Evolutionary conservation across 768 basidiomycete genomes (phyloP), one percentile per base, ranked within the genome.

Genomic region (Termitomyces titanicus): DNA sequence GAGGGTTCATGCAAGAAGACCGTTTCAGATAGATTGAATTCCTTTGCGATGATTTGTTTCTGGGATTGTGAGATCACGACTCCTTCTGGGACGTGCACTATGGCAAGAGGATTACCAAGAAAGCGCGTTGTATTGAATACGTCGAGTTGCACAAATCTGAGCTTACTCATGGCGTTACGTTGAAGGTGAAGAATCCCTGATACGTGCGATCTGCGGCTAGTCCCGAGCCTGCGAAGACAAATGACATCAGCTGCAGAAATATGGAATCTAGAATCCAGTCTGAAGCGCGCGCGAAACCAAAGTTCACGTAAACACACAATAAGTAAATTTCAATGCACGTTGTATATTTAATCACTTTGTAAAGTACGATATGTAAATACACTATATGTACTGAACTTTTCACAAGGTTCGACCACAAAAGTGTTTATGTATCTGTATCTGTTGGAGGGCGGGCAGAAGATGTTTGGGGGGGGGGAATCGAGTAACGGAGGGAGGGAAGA

Each of bases 1-100:
- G 58, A 53, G 15, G 58, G 57, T 49, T 72, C 69, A 56, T 78
- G 75, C 2, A 75, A 65, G 61, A 79, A 78, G 29, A 79, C 74
- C 0, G 78, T 79, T 47, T 79, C 79, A 4, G 78, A 76, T 51
- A 78, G 68, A 58, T 80, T 79, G 65, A 80, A 80, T 56, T 79
- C 79, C 24, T 71, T 68, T 3, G 79, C 77, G 51, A 79, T 73
- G 12, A 55, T 65, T 51, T 76, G 76, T 55, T 79, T 79, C 52
- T 75, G 69, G 5, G 57, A 43, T 51, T 75, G 74, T 2, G 74
- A 59, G 20, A 77, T 63, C 1, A 55, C 25, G 8, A 60, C 47
- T 4, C 63, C 53, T 18, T 58, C 58, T 0, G 75, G 73, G 29
- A 77, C 62, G 42, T 68, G 69, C 11, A 78, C 75, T 56, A 79